Evolutionary conservation across 1,139 yeast species (phyloP), one percentile per base, ranked within the genome.

Genomic region (Candida neerlandica): DNA sequence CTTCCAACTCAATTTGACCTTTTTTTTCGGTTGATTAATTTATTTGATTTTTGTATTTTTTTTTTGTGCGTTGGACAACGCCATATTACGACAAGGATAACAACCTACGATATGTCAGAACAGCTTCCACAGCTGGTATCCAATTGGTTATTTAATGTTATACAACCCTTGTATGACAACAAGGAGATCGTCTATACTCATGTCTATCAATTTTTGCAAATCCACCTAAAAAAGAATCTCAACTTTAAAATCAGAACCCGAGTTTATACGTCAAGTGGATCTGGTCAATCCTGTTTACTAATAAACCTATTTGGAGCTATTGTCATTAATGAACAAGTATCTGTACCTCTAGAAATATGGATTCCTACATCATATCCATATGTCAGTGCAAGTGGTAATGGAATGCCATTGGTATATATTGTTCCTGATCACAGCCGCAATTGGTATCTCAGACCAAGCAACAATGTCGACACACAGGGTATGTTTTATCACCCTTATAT

Each of bases 311-410:
- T 76, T 57, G 96, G 96, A 0, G 71, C 77, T 1, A 57, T 85
- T 3, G 75, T 78, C 56, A 64, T 53, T 1, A 53, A 56, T 12
- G 58, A 63, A 5, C 59, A 62, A 1, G 69, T 72, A 47, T 63
- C 70, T 19, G 75, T 84, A n/a, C 91, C 92, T 0, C 63, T 89
- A 11, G 83, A 84, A 51, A 67, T 91, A 3, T 91, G 96, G 96
- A 62, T 92, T 1, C 96, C 96, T 0, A 75, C 77, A 35, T 71
- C 75, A 26, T 89, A 89, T 59, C 96, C 97, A 0, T 61, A 59
- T 26, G 63, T 58, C 9, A 62, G 59, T 15, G 56, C 56, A 16
- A 55, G 53, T 4, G 60, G 57, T n/a, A 59, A 60, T 39, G 75
- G 75, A 2, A 77, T 84, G 1, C 97, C 97, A 0, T 60, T 82